These are phyloP conservation scores for Sphaerulina musiva DNA, from an alignment of 2,329 filamentous ascomycete genomes.

Conservation along the genomic window DNA sequence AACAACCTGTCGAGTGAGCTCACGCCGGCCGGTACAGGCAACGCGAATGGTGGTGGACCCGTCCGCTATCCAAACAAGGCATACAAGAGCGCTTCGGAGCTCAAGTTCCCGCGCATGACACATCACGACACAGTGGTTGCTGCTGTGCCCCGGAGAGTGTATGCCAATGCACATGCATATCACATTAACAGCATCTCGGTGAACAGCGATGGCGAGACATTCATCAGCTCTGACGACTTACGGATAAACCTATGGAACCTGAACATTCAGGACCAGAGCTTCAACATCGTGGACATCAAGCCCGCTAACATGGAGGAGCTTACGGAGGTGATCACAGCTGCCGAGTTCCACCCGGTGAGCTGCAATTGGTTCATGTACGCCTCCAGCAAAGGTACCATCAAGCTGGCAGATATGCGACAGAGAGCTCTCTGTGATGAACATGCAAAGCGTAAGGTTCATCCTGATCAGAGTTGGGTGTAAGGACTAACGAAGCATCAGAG, in stretches of 20 bases:
- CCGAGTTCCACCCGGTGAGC: conserved; percentile 92
- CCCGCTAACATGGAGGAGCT: conserved; percentile 99
- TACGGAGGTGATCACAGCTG: conserved; percentile 96
- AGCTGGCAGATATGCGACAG: conserved; percentile 96
- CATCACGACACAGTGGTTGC: conserved; percentile 98
- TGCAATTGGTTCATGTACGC: conserved; percentile 99
- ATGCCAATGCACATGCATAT: conserved; percentile 97
- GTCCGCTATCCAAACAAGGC: conserved; percentile 65
- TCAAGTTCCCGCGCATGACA: conserved; percentile 92
- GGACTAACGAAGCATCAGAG: conserved; percentile 50
- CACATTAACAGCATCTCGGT: conserved; percentile 99
- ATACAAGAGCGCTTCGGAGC: conserved; percentile 72
- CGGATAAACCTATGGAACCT: conserved; percentile 98
- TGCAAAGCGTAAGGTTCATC: conserved; percentile 68
- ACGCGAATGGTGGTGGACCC: conserved; percentile 67
- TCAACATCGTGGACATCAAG: conserved; percentile 99
- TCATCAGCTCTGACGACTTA: conserved; percentile 96
- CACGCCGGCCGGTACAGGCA: conserved; percentile 61
- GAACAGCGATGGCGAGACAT: conserved; percentile 98
- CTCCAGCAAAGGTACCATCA: conserved; percentile 97
- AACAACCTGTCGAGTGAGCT: conserved; percentile 96
- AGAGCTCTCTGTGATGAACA: conserved; percentile 94
- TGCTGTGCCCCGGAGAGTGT: conserved; percentile 89
- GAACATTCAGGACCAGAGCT: conserved; percentile 98
- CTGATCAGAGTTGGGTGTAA: not conserved